Evolutionary conservation across 2,329 filamentous ascomycete genomes (phyloP).

Genomic region (Penicillium polonicum): DNA sequence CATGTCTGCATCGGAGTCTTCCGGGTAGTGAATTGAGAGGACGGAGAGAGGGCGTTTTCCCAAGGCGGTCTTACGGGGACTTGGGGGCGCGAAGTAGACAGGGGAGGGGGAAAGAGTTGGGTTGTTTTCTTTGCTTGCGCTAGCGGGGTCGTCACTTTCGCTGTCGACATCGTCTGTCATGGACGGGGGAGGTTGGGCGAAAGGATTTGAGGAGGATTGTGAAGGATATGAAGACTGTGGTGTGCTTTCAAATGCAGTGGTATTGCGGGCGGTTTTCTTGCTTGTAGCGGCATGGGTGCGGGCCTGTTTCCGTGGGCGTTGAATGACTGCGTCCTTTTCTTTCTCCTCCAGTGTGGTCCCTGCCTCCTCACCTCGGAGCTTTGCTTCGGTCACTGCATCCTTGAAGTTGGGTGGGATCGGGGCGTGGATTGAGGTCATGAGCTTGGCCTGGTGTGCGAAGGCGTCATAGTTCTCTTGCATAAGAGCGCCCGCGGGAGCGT

Average conservation of each 20-base stretch:
- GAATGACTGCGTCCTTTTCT: slow-evolving; percentile 22
- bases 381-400: slow-evolving; percentile 53
- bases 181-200: background rate
- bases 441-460: slow-evolving; percentile 56
- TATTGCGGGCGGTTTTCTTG: slow-evolving; percentile 14
- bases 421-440: slow-evolving; percentile 64
- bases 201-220: background rate
- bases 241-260: background rate
- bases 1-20: slow-evolving; percentile 35
- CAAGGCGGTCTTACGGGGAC: slow-evolving; percentile 36
- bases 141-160: slow-evolving; percentile 26
- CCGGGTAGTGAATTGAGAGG: slow-evolving; percentile 32
- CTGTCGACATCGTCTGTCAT: slow-evolving; percentile 16
- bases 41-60: slow-evolving; percentile 48
- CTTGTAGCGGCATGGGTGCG: slow-evolving; percentile 10
- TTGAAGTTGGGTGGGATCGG: slow-evolving; percentile 49
- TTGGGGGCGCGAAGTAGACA: slow-evolving; percentile 36
- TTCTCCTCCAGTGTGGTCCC: slow-evolving; percentile 24
- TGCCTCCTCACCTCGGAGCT: slow-evolving; percentile 53
- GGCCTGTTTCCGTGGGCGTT: slow-evolving; percentile 18
- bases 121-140: slow-evolving; percentile 52
- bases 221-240: background rate
- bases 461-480: slow-evolving; percentile 59
- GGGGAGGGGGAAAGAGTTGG: slow-evolving; percentile 42
- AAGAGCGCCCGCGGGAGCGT: slow-evolving; percentile 59